Base-by-base conservation (phyloP, 73 alveolate species). In the Paramecium octaurelia region DNA sequence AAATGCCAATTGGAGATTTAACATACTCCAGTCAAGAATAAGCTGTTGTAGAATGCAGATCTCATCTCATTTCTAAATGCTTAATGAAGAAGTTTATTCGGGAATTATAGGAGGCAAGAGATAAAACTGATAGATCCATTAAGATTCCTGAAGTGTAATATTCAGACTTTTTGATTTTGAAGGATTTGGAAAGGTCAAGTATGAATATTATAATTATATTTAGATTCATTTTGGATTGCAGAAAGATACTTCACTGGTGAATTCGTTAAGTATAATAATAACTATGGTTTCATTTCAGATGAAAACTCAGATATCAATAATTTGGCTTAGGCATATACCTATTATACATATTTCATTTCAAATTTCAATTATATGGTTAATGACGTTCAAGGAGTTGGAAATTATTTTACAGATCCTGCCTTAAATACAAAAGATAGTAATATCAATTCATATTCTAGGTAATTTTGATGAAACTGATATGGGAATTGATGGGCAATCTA, bases 191-290 rank as follows among this genome's bases (percentile, higher is more conserved):
- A 44, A 18, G 50, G 3, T 20, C 9, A 18, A 44, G 75, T 31
- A 44, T 11, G 8, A 20, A 6, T 14, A 31, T 40, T 1, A 2
- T 7, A 20, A 43, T 43, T n/a, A 42, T 80, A 1, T 8, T 40
- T 44, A 80, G 91, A 40, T 43, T 80, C 91, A 44, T 80, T 11
- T 80, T 80, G 91, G 91, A 80, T 80, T 43, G 91, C 91, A n/a
- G 91, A 80, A 80, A 80, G 91, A 48, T 80, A 44, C 48, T 80
- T 80, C 23, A 20, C 36, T 23, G 91, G 91, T 2, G 91, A 80
- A 42, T 80, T 80, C 14, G 91, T 80, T 2, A 80, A 43, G 23
- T 80, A 44, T 80, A 80, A 80, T 43, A 80, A 80, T 80, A 80
- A 80, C 9, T 80, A 18, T 80, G 91, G 91, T 20, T 80, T 20